Conservation (phyloP, 192 early-diverging fungal genomes). For the Entophlyctis helioformis region DNA sequence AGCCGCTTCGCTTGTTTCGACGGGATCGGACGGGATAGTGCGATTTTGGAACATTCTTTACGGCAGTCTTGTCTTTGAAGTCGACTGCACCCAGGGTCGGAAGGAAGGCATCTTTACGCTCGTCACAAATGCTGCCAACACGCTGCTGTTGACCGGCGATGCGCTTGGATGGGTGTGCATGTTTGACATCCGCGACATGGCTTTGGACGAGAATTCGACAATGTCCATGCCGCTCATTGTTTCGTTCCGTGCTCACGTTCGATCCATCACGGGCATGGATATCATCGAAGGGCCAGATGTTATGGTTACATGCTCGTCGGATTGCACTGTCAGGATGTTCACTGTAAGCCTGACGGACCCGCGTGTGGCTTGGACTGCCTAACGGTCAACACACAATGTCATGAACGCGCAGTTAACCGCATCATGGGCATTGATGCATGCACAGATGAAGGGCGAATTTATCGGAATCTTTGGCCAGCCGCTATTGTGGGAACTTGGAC, state of each 20-base stretch:
- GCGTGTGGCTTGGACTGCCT: background rate
- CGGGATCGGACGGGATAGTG: conserved; percentile 33
- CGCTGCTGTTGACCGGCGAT: conserved; percentile 26
- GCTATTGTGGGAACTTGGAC: conserved; percentile 24
- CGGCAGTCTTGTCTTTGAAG: conserved; percentile 16
- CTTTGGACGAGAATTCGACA: conserved; percentile 10
- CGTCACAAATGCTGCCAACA: conserved; percentile 14
- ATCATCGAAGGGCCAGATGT: conserved; percentile 10
- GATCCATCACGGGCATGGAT: conserved; percentile 18
- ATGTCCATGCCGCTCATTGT: conserved; percentile 4
- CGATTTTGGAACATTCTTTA: conserved; percentile 32
- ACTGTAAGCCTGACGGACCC: conserved; percentile 13
- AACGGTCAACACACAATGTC: background rate
- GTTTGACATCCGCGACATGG: conserved; percentile 23
- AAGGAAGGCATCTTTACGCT: conserved; percentile 21
- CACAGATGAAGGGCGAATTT: conserved; percentile 22
- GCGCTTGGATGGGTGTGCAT: conserved; percentile 17
- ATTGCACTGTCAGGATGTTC: conserved; percentile 33
- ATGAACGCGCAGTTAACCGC: background rate
- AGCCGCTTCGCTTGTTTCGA: conserved; percentile 22
- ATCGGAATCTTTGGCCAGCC: conserved; percentile 42
- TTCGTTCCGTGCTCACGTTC: conserved; percentile 24
- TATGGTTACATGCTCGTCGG: conserved; percentile 26
- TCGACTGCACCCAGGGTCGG: conserved; percentile 14
- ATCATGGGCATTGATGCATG: background rate